Conservation (phyloP, 345 rosid species). For the Lepidium aucheri region DNA sequence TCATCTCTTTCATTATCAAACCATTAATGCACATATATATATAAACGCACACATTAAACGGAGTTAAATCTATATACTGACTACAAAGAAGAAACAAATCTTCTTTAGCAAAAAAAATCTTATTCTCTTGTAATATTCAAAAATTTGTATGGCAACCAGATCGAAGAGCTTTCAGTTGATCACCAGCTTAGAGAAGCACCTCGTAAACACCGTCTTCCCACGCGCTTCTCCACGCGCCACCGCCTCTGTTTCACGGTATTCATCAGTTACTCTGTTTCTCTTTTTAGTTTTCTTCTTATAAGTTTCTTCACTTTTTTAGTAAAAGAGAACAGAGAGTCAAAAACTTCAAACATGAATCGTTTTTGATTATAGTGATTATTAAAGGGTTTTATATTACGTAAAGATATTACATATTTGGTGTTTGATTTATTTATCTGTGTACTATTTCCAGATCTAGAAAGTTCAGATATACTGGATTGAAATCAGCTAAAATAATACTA, state of each 20-base stretch:
- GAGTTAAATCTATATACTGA: not conserved
- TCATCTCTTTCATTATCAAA: not conserved
- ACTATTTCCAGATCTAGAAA: conserved; percentile 10
- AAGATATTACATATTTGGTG: not conserved
- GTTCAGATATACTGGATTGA: not conserved
- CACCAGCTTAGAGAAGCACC: conserved; percentile 42
- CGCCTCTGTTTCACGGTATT: not conserved
- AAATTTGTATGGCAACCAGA: conserved; percentile 54
- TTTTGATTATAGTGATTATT: not conserved
- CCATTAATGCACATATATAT: not conserved
- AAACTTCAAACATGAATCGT: not conserved
- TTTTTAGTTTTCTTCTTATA: not conserved
- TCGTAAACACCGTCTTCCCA: conserved; percentile 21
- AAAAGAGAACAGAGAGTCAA: too few species aligned
- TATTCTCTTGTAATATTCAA: not conserved
- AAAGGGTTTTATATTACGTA: not conserved
- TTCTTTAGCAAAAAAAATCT: not conserved
- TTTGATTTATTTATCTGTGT: not conserved
- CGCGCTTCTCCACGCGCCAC: conserved; percentile 26
- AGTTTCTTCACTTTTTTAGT: not conserved
- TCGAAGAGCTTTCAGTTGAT: conserved; percentile 38
- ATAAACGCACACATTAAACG: not conserved
- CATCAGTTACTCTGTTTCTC: not conserved
- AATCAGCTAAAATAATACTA: not conserved
- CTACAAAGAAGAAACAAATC: not conserved